A percentile compares a stretch with the other conserved stretches of the same genome.
Evolutionary conservation across 1,284 basidiomycete genomes (phyloP).

Genomic region (Sanguinoderma infundibulare): DNA sequence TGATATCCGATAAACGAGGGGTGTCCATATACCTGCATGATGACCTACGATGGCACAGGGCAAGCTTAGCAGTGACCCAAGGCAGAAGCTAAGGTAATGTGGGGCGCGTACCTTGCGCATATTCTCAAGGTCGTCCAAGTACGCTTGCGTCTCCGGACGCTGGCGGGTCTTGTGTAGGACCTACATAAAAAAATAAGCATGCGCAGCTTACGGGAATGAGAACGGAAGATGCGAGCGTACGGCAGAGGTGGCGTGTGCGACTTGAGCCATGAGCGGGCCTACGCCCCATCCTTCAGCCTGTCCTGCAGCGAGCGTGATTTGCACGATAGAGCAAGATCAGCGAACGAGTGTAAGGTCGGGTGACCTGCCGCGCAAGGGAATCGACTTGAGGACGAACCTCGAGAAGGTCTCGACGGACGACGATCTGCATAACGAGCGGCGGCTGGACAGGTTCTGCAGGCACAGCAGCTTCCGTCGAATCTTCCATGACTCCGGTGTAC

Average conservation of each 20-base stretch:
- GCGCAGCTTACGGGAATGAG: neutral
- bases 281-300: constrained; percentile 52
- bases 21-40: constrained; percentile 42
- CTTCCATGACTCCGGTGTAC: neutral
- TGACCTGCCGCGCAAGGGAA: neutral
- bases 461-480: neutral
- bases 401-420: constrained; percentile 49
- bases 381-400: constrained; percentile 36
- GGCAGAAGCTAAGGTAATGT: neutral
- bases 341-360: too few species aligned
- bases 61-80: constrained; percentile 16
- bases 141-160: constrained; percentile 43
- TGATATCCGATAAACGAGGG: neutral
- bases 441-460: neutral
- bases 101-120: constrained; percentile 43
- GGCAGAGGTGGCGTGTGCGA: constrained; percentile 55
- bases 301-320: neutral
- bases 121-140: constrained; percentile 43
- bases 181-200: constrained; percentile 19
- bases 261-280: constrained; percentile 61
- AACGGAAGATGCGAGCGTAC: constrained; percentile 29
- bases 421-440: constrained; percentile 49
- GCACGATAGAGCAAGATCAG: too few species aligned
- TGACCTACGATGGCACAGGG: constrained; percentile 34
- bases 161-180: constrained; percentile 47